Evolutionary conservation across 2,329 filamentous ascomycete species (phyloP).

Genomic region (Rutstroemia sp.): DNA sequence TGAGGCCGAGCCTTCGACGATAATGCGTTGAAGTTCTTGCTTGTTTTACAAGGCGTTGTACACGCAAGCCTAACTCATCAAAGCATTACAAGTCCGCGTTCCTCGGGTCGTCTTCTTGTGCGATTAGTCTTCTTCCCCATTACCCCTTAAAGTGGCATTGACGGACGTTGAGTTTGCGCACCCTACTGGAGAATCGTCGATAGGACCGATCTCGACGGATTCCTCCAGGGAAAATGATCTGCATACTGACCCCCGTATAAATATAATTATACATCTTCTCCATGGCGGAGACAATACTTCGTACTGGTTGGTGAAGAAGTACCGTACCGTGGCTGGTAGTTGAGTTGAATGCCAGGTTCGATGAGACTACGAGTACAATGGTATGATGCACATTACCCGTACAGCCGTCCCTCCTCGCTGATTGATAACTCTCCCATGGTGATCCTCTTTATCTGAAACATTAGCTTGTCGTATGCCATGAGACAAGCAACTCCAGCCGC

Average conservation of each 20-base stretch:
- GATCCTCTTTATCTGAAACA: neutral
- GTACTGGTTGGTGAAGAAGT: no score
- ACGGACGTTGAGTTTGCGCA: no score
- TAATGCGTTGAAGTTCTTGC: conserved; percentile 6
- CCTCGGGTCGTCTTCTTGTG: neutral
- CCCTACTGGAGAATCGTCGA: no score
- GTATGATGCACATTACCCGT: neutral
- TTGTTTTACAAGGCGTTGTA: conserved; percentile 3
- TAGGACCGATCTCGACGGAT: no score
- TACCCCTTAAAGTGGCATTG: neutral
- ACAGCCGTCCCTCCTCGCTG: neutral
- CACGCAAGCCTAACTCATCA: neutral
- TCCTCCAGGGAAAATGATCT: no score
- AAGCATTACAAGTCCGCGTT: neutral
- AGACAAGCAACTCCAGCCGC: neutral
- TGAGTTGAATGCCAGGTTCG: no score
- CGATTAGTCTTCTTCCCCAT: neutral
- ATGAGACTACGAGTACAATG: neutral
- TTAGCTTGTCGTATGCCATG: neutral
- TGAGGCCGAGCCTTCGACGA: neutral
- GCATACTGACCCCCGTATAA: no score
- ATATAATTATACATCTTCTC: no score
- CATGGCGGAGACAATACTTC: no score
- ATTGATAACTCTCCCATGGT: neutral
- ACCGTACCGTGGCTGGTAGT: no score